Conservation (phyloP, 2,329 filamentous ascomycete genomes). For the Colletotrichum australisinense region DNA sequence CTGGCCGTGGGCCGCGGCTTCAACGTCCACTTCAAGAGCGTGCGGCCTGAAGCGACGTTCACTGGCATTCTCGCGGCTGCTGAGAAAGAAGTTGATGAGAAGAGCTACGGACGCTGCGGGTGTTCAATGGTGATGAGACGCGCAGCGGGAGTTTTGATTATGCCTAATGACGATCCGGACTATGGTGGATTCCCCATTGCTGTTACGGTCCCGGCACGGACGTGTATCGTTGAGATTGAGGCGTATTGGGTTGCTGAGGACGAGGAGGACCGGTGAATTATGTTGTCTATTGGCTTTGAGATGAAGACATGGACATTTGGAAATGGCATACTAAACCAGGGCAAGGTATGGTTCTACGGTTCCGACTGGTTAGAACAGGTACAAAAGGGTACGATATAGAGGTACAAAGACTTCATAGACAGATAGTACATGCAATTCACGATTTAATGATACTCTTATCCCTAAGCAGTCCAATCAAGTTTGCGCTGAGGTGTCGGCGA, state of each 20-base stretch:
- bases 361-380: not conserved
- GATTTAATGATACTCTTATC: not conserved
- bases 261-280: slow-evolving; percentile 37
- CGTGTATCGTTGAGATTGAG: slow-evolving; percentile 56
- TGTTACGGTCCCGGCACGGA: slow-evolving; percentile 64
- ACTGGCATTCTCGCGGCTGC: slow-evolving; percentile 49
- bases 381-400: not conserved
- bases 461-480: not conserved
- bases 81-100: slow-evolving; percentile 50
- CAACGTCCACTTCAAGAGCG: slow-evolving; percentile 47
- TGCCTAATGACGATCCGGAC: slow-evolving; percentile 67
- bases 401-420: not conserved
- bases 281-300: not conserved
- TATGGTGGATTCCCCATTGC: slow-evolving; percentile 67
- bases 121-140: slow-evolving; percentile 55
- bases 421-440: not conserved
- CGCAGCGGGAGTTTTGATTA: slow-evolving; percentile 60
- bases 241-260: slow-evolving; percentile 48
- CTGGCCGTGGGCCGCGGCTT: slow-evolving; percentile 51
- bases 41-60: slow-evolving; percentile 46
- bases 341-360: not conserved
- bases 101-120: slow-evolving; percentile 45
- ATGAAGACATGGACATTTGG: not conserved
- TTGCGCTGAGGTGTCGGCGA: not conserved
- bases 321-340: not conserved